These are phyloP conservation scores for Beverwykella pulmonaria DNA, from an alignment of 495 filamentous ascomycete species.

Conservation along the genomic window DNA sequence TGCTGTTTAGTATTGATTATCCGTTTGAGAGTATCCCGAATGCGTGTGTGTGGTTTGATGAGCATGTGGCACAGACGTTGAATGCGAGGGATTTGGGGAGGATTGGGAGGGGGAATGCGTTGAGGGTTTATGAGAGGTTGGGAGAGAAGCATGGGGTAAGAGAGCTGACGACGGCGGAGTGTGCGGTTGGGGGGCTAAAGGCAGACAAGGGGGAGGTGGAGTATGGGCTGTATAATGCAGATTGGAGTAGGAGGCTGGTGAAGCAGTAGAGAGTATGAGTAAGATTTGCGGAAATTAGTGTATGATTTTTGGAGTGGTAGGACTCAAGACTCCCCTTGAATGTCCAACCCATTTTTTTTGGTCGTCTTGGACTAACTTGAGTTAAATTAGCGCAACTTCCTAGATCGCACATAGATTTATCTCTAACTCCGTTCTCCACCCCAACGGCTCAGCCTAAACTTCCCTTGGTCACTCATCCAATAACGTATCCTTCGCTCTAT, in stretches of 20 bases:
- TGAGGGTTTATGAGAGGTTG: constrained; percentile 21
- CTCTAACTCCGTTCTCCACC: too few relatives aligned
- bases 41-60: constrained; percentile 36
- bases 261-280: not conserved
- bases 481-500: too few relatives aligned
- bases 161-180: constrained; percentile 10
- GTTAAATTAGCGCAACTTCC: too few relatives aligned
- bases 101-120: constrained; percentile 28
- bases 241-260: constrained; percentile 18
- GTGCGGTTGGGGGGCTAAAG: constrained; percentile 25
- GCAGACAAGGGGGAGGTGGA: constrained; percentile 22
- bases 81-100: constrained; percentile 19
- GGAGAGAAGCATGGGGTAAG: constrained; percentile 12
- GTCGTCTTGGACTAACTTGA: too few relatives aligned
- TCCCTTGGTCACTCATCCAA: too few relatives aligned
- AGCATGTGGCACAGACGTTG: constrained; percentile 19
- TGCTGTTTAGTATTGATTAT: constrained; percentile 40
- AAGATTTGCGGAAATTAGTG: too few relatives aligned
- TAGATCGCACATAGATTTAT: too few relatives aligned
- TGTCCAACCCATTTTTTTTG: too few relatives aligned
- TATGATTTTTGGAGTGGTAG: too few relatives aligned
- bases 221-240: constrained; percentile 30
- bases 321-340: too few relatives aligned
- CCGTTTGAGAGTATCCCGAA: constrained; percentile 37
- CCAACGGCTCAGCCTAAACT: too few relatives aligned